Base-by-base conservation (phyloP, 495 filamentous ascomycete genomes). In the Penicillium daleae region DNA sequence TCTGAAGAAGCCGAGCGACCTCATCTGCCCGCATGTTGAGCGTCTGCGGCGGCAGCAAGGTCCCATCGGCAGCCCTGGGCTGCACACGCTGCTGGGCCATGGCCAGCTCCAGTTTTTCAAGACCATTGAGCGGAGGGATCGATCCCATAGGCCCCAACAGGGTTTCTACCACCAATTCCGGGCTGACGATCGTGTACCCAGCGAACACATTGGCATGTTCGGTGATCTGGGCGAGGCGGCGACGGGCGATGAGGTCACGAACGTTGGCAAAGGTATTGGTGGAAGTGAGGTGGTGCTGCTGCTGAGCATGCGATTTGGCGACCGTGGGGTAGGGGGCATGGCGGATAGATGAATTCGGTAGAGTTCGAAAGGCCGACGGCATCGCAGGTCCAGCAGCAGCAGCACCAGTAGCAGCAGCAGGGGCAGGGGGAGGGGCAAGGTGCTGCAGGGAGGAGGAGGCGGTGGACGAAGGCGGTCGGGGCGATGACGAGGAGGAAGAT, bases 51-150 rank as follows among this genome's bases (percentile, higher is more conserved):
- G 79, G 74, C 24, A 79, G 65, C 55, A 80, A 57, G 42, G 79
- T 78, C 51, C 78, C 78, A 58, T 82, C 79, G 17, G 73, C 66
- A 29, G 77, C 79, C 52, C 76, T 73, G 1, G 78, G 78, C 62
- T 82, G 79, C 33, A 82, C 79, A 53, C 79, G 74, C 64, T 79
- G 79, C 63, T 82, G 79, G 55, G 79, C 79, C 79, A 82, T 80
- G 56, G 76, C 79, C 27, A 82, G 69, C 56, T 82, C 79, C 22
- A 82, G 66, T 60, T 82, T 82, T 61, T 82, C 79, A 37, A 82
- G 66, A 26, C 78, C 78, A 71, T 74, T 78, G 53, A 73, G 62
- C 9, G 79, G 78, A 56, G 77, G 78, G 33, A 80, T 75, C 21
- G 79, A 82, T 60, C 79, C 79, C 77, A 79, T 77, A 55, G 79